Evolutionary conservation across 1,284 basidiomycete species (phyloP).

Genomic region (Leccinum ponderosum): DNA sequence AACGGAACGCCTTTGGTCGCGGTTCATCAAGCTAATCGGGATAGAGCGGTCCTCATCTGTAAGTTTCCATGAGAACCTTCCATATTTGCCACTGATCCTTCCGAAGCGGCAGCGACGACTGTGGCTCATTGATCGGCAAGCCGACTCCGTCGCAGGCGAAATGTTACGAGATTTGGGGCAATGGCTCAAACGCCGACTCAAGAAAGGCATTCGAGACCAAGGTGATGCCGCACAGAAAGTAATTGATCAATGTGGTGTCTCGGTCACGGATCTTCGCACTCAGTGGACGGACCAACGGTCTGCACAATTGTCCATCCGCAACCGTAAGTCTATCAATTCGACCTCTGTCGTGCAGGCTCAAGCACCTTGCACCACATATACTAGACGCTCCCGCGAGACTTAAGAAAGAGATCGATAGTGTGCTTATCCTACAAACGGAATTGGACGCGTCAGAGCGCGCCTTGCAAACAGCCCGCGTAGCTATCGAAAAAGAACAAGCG

Average conservation of each 20-base stretch:
- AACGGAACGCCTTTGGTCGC: neutral
- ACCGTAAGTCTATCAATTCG: neutral
- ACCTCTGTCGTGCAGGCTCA: too few species aligned
- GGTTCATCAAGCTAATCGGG: neutral
- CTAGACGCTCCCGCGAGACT: neutral
- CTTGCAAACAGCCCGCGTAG: neutral
- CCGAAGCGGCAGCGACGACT: neutral
- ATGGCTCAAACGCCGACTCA: neutral
- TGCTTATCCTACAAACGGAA: neutral
- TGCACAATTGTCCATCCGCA: neutral
- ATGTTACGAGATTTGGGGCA: neutral
- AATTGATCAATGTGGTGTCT: neutral
- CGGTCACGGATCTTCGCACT: neutral
- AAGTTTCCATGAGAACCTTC: neutral
- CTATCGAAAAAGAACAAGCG: neutral
- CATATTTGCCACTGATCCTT: neutral
- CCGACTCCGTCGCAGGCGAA: neutral
- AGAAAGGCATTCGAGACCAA: neutral
- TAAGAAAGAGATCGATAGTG: neutral
- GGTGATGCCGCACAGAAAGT: neutral
- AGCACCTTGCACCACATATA: too few species aligned
- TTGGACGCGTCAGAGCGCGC: neutral
- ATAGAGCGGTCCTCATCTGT: slow-evolving; percentile 1
- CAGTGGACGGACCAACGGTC: neutral
- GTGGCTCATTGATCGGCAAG: neutral